Conservation (phyloP, 208 protist genomes). For the Tritrichomonas foetus region DNA sequence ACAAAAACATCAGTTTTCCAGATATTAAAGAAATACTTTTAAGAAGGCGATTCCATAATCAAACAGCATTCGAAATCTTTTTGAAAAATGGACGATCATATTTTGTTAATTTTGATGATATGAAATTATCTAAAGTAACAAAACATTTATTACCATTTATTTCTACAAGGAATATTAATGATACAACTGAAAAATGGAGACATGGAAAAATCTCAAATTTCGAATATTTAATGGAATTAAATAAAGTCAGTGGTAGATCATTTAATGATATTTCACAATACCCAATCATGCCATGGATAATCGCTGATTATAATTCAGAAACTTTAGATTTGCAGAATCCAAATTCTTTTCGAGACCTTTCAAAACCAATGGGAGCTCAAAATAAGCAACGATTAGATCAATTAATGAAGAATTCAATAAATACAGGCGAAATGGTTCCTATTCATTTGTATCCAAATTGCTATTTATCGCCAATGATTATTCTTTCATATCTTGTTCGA, state of each 20-base stretch:
- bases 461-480: neutral
- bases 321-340: neutral
- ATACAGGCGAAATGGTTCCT: neutral
- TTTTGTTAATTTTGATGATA: neutral
- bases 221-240: neutral
- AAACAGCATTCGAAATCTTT: neutral
- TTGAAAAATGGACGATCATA: neutral
- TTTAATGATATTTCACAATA: constrained; percentile 86
- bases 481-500: neutral
- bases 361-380: neutral
- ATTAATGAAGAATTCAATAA: neutral
- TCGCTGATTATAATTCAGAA: neutral
- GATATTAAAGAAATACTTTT: too few relatives aligned
- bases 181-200: neutral
- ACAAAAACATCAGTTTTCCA: too few relatives aligned
- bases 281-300: constrained; percentile 8
- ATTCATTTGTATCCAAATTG: neutral
- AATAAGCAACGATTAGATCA: neutral
- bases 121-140: neutral
- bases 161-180: too few relatives aligned
- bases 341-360: neutral
- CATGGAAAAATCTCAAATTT: neutral
- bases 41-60: neutral
- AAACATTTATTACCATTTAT: too few relatives aligned
- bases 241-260: neutral